Base-by-base conservation (phyloP, 78 protist species). In the Dictyostelium brefeldianum region DNA sequence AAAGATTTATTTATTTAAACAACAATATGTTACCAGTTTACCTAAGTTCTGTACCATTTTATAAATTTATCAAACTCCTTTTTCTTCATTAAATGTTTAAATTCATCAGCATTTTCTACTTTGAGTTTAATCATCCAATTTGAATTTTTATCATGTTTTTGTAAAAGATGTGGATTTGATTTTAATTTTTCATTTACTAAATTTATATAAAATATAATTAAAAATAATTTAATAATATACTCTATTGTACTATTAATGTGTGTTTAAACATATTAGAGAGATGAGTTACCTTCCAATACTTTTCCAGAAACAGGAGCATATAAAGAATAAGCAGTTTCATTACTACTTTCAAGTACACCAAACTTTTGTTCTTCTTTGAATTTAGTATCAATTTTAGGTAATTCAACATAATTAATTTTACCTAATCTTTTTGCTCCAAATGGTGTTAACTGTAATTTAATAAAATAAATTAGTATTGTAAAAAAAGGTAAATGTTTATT, bases 231-330 rank as follows among this genome's bases (percentile, higher is more conserved):
- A 10, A 25, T n/a, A n/a, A n/a, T n/a, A n/a, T n/a, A n/a, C n/a
- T n/a, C n/a, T n/a, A n/a, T n/a, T n/a, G n/a, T n/a, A n/a, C n/a
- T n/a, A n/a, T n/a, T n/a, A n/a, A n/a, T n/a, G n/a, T n/a, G n/a
- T n/a, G n/a, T n/a, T n/a, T n/a, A n/a, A n/a, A n/a, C n/a, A n/a
- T n/a, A n/a, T n/a, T n/a, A n/a, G n/a, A n/a, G n/a, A n/a, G n/a
- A n/a, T n/a, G n/a, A n/a, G n/a, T n/a, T n/a, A 67, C 75, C 48
- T 67, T 67, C 75, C 5, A 67, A 31, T 5, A 67, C 75, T 15
- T 67, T 22, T 15, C 75, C 75, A 67, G 75, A 67, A 29, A 67
- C 48, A 29, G 75, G 75, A 17, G 75, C 47, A 67, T 67, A 67
- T 18, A 67, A 67, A 67, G 46, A 41, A 31, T 29, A 67, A 2